Percentiles rank a stretch among this genome's conserved stretches.
These are phyloP conservation scores for Pythium dissimile DNA, from an alignment of 352 stramenopile genomes.

Conservation along the genomic window DNA sequence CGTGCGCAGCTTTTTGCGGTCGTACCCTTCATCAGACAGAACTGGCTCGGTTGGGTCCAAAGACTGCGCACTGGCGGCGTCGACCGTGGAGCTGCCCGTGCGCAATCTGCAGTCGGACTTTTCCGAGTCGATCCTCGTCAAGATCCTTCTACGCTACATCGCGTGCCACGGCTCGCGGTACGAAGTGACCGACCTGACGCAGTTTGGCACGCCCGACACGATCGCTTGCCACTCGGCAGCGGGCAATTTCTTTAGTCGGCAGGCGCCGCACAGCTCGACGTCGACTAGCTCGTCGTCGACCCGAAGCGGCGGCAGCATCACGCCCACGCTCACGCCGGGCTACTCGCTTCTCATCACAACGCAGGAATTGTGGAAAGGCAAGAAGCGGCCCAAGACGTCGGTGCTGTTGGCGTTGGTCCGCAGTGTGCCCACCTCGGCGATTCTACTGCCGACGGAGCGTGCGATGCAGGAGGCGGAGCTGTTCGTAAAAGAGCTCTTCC, in stretches of 20 bases:
- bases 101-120: conserved; percentile 68
- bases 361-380: conserved; percentile 42
- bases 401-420: conserved; percentile 72
- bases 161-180: conserved; percentile 80
- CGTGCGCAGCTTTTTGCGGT: conserved; percentile 64
- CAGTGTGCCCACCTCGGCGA: conserved; percentile 28
- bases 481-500: conserved; percentile 77
- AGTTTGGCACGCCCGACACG: conserved; percentile 81
- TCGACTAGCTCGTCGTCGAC: not conserved
- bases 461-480: conserved; percentile 72
- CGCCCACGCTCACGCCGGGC: conserved; percentile 19
- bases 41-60: conserved; percentile 20
- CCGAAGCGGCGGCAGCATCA: not conserved
- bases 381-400: conserved; percentile 56
- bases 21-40: conserved; percentile 33
- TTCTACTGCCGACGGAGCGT: conserved; percentile 52
- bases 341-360: conserved; percentile 82
- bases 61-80: conserved; percentile 49
- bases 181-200: conserved; percentile 77
- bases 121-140: conserved; percentile 63
- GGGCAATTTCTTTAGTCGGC: conserved; percentile 78
- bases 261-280: not conserved
- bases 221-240: conserved; percentile 73
- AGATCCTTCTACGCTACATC: conserved; percentile 83
- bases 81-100: conserved; percentile 50